Evolutionary conservation across 148 eudicot genomes (phyloP).

Genomic region (Cornus kousa): DNA sequence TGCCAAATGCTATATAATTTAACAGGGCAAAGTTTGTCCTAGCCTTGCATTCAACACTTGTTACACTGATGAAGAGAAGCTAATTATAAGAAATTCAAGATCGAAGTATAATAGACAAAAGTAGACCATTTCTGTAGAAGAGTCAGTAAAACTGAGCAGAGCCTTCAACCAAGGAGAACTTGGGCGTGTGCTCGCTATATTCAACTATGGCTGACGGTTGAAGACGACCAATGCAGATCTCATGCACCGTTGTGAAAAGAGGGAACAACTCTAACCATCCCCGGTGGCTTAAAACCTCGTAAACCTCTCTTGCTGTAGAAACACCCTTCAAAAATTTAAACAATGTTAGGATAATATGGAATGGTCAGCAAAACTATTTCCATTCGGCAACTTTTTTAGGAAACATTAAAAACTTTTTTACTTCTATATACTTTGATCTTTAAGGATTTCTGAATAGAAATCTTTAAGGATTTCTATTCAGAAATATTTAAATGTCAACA

Average conservation of each 20-base stretch:
- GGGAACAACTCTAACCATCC: constrained; percentile 88
- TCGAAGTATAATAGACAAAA: background rate
- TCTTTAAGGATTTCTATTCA: too few species aligned
- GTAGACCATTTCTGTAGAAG: background rate
- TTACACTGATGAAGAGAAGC: background rate
- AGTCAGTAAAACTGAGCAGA: constrained; percentile 16
- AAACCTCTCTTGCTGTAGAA: constrained; percentile 81
- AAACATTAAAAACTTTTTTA: too few species aligned
- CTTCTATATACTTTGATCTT: too few species aligned
- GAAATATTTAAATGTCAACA: too few species aligned
- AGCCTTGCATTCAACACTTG: background rate
- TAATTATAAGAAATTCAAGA: background rate
- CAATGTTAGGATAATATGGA: background rate
- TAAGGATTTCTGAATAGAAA: too few species aligned
- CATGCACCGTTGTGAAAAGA: constrained; percentile 79
- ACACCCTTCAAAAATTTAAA: constrained; percentile 67
- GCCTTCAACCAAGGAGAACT: constrained; percentile 23
- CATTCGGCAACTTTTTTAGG: too few species aligned
- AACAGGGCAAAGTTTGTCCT: background rate
- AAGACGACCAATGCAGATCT: constrained; percentile 73
- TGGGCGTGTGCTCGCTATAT: constrained; percentile 38
- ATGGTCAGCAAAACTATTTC: too few species aligned
- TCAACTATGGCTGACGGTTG: constrained; percentile 79
- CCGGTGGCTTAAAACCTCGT: constrained; percentile 66
- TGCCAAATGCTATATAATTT: background rate